Evolutionary conservation across 352 stramenopile species (phyloP).

Genomic region (Globisporangium cylindrosporum): DNA sequence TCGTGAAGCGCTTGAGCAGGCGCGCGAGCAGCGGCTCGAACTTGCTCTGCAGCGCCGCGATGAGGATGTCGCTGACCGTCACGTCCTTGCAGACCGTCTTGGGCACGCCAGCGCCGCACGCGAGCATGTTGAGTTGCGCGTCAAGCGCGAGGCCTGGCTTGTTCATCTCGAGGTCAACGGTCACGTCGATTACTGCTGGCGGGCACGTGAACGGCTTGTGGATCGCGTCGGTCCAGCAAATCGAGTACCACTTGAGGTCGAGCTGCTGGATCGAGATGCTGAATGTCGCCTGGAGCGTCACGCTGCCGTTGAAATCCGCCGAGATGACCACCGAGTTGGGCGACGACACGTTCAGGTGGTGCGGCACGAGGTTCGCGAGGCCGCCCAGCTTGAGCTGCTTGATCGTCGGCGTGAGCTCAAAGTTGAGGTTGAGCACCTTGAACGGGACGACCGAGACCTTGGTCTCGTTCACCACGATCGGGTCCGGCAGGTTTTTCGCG

Average conservation of each 20-base stretch:
- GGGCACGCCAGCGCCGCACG: conserved; percentile 19
- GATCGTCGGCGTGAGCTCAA: conserved; percentile 27
- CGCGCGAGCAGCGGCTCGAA: conserved; percentile 23
- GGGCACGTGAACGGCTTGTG: conserved; percentile 24
- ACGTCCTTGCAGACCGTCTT: conserved; percentile 29
- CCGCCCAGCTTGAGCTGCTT: conserved; percentile 30
- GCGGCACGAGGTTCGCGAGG: conserved; percentile 26
- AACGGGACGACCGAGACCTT: conserved; percentile 25
- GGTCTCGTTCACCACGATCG: conserved; percentile 25
- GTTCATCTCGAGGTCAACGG: conserved; percentile 28
- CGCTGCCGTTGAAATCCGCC: conserved; percentile 31
- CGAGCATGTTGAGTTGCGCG: conserved; percentile 16
- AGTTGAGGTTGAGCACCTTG: conserved; percentile 29
- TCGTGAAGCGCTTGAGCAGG: conserved; percentile 41
- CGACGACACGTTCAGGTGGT: conserved; percentile 34
- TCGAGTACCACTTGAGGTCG: conserved; percentile 38
- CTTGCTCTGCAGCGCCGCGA: conserved; percentile 22
- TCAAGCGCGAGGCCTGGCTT: conserved; percentile 20
- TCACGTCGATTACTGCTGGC: conserved; percentile 24
- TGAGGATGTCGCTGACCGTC: conserved; percentile 35
- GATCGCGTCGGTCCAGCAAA: conserved; percentile 44
- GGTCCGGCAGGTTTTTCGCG: conserved; percentile 9
- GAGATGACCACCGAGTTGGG: conserved; percentile 23
- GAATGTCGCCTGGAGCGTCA: conserved; percentile 20
- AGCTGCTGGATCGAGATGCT: conserved; percentile 23